Evolutionary conservation across 1,284 basidiomycete genomes (phyloP).

Genomic region (Erythrobasidium hasegawianum): DNA sequence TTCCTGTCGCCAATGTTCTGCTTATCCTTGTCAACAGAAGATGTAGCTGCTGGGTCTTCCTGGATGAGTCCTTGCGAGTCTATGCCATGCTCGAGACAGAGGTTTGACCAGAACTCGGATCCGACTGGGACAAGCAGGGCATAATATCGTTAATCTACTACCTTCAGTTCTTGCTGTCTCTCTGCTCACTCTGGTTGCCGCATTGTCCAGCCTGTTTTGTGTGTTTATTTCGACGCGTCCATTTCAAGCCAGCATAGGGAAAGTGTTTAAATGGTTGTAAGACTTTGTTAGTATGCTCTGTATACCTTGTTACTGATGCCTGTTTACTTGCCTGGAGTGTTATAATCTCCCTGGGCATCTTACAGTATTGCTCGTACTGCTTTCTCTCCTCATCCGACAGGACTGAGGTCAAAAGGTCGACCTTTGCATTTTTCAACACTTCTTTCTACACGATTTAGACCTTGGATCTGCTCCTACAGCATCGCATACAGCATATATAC

Average conservation of each 20-base stretch:
- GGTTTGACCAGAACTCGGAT: constrained; percentile 88
- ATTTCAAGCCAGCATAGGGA: background rate
- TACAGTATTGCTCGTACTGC: no score
- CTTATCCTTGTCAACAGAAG: constrained; percentile 21
- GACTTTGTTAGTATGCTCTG: constrained; percentile 1
- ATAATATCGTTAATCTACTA: no score
- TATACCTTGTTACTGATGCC: no score
- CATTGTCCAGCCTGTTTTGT: constrained; percentile 29
- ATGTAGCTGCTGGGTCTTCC: constrained; percentile 66
- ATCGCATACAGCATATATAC: background rate
- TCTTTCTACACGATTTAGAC: no score
- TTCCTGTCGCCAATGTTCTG: constrained; percentile 71
- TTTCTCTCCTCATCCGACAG: no score
- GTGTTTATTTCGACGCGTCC: background rate
- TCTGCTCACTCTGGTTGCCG: constrained; percentile 31
- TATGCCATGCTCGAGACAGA: constrained; percentile 94
- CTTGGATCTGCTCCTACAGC: background rate
- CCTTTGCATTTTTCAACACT: no score
- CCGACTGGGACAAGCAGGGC: constrained; percentile 65
- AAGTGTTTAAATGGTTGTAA: background rate
- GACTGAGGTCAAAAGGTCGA: no score
- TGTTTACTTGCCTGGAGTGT: constrained; percentile 19
- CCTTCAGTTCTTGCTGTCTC: no score
- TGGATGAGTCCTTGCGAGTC: constrained; percentile 87
- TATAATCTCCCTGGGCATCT: constrained; percentile 33